Base-by-base conservation (phyloP, 2,329 filamentous ascomycete species). In the Whalleya microplaca region DNA sequence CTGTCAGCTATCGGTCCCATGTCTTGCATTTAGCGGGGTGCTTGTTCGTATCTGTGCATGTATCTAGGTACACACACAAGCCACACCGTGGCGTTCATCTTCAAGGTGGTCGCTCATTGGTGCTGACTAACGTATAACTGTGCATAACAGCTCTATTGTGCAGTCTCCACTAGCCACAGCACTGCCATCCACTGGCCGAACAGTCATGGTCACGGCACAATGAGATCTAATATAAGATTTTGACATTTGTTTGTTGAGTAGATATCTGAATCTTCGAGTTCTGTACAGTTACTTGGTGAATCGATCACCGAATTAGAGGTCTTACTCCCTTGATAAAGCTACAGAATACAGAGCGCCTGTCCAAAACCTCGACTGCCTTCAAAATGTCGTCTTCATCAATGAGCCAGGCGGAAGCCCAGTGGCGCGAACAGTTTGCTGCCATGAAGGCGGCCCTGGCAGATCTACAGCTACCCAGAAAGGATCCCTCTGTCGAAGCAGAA, bases 391-490 rank as follows among this genome's bases (percentile, higher is more conserved):
- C 61, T 27, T 55, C 62, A 3, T 64, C 62, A 19, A 65, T 67
- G 63, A 69, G 65, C 56, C 74, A 73, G 29, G 79, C 79, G 51
- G 80, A 82, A 66, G 72, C 76, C 20, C 83, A 90, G 83, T 98
- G 95, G 95, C 87, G 94, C 63, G 83, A 86, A 56, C 92, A 97
- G 72, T 85, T 96, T 66, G 84, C 86, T 23, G 86, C 89, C 29
- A 98, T 99, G 95, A 88, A 89, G 69, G 84, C 89, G 58, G 92
- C 93, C 43, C 85, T 98, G 56, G 90, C 89, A 42, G 84, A 89
- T 20, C 78, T 97, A 50, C 80, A 84, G 52, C 72, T 84, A n/a
- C 75, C 80, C 2, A 61, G 67, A 2, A 70, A 67, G 12, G 61
- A 68, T 23, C 50, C 74, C 40, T 78, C 81, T 61, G 72, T 77